These are phyloP conservation scores for Colletotrichum destructivum DNA, from an alignment of 2,329 filamentous ascomycete genomes.

Conservation along the genomic window DNA sequence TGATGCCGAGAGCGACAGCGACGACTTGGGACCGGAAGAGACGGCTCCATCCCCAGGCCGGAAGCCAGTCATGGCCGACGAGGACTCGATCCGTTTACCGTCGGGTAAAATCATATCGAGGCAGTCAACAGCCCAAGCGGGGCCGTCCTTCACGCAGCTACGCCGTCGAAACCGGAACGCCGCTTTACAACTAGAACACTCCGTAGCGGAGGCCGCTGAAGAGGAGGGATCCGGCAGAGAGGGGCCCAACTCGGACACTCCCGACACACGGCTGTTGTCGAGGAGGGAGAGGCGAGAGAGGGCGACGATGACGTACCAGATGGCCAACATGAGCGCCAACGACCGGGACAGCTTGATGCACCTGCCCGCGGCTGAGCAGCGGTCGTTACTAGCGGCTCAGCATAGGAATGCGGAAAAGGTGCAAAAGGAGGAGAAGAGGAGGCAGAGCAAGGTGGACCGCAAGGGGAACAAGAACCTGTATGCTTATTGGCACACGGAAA, in stretches of 20 bases:
- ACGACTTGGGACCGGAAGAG: not conserved
- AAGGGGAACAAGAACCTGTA: conserved; percentile 47
- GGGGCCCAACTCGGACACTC: not conserved
- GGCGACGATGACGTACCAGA: conserved; percentile 40
- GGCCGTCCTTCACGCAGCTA: not conserved
- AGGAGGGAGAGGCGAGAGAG: conserved; percentile 37
- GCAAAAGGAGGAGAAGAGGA: conserved; percentile 40
- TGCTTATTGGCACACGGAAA: conserved; percentile 45
- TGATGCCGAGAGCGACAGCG: conserved; percentile 23
- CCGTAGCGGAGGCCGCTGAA: not conserved
- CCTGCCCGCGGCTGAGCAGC: conserved; percentile 49
- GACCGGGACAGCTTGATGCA: conserved; percentile 48
- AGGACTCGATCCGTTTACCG: conserved; percentile 51
- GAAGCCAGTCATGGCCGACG: conserved; percentile 41
- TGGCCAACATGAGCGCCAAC: conserved; percentile 46
- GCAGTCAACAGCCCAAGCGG: conserved; percentile 38
- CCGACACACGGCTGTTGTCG: conserved; percentile 10
- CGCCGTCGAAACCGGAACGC: not conserved
- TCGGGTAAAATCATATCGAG: conserved; percentile 55
- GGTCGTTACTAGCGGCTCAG: conserved; percentile 47
- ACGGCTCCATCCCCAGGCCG: not conserved
- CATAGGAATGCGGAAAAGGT: conserved; percentile 49
- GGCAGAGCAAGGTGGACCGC: conserved; percentile 42
- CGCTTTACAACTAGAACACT: not conserved
- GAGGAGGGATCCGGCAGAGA: not conserved